Base-by-base conservation (phyloP, 139 green algal species). In the Chlamydomonas incerta region DNA sequence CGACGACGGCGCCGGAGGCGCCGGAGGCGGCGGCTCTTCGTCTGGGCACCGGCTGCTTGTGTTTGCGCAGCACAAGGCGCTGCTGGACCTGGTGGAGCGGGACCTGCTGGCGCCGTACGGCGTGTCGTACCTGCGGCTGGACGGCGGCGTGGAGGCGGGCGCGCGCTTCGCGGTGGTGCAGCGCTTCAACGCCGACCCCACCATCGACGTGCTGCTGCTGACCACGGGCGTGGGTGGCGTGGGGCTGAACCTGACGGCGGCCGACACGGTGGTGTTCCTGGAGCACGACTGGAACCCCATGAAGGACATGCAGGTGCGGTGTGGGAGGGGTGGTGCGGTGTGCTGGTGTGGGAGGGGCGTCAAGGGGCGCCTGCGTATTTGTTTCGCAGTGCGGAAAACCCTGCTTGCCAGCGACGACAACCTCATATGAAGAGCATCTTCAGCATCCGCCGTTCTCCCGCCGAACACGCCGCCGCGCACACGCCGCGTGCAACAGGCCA, bases 201-300 rank as follows among this genome's bases (percentile, higher is more conserved):
- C 96, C 87, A 98, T 99, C 28, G 92, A 95, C 69, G 97, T 99
- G 57, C 93, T 99, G 92, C 94, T 99, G 88, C 93, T 99, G 62
- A 99, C 97, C 52, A 99, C 96, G 9, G 77, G 88, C 31, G 95
- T 98, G 74, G 97, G 97, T 47, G 97, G 97, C 0, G 87, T 99
- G 66, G 98, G 98, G 24, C 93, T 99, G 24, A 99, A 99, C 89
- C 88, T 99, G 33, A 99, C 97, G 0, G 84, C 94, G 1, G 98
- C 98, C 13, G 96, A 99, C 91, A 99, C 96, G 17, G 97, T 99
- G 62, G 93, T 99, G 50, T 99, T 99, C 89, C 77, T 99, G 87
- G 98, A 99, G 92, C 98, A 99, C 87, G 97, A 99, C 89, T 99
- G 97, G 97, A 99, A 99, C 92, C 98, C 98, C 29, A 97, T 97